A percentile compares a stretch with the other conserved stretches of the same genome.
Evolutionary conservation across 2,329 filamentous ascomycete species (phyloP).

Genomic region (Hansfordia pulvinata): DNA sequence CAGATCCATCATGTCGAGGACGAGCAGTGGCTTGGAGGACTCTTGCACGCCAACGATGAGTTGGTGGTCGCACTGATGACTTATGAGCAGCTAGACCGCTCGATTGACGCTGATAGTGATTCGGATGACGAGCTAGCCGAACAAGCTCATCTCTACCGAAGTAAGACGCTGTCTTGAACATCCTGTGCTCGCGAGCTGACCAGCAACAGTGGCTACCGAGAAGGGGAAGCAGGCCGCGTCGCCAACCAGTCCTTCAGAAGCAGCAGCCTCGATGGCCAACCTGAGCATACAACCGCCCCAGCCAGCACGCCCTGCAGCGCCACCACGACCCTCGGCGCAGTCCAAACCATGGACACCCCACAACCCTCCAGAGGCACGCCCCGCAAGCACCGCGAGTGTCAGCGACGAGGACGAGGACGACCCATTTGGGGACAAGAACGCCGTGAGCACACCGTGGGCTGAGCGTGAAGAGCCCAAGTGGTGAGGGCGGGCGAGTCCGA

Average conservation of each 20-base stretch:
- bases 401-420: constrained; percentile 71
- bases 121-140: constrained; percentile 56
- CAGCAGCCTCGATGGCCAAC: constrained; percentile 25
- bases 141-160: constrained; percentile 50
- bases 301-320: constrained; percentile 26
- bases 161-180: constrained; percentile 23
- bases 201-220: constrained; percentile 33
- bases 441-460: constrained; percentile 28
- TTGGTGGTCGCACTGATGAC: constrained; percentile 89
- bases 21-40: constrained; percentile 80
- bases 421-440: constrained; percentile 77
- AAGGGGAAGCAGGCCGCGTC: constrained; percentile 34
- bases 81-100: constrained; percentile 84
- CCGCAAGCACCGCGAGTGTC: constrained; percentile 30
- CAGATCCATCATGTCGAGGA: constrained; percentile 81
- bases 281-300: constrained; percentile 25
- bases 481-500: too few relatives aligned
- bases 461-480: constrained; percentile 24
- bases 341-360: constrained; percentile 41
- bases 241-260: constrained; percentile 19
- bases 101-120: constrained; percentile 63
- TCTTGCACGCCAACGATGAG: constrained; percentile 90
- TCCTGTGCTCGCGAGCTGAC: constrained; percentile 9
- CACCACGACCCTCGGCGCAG: constrained; percentile 29
- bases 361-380: constrained; percentile 33